These are phyloP conservation scores for Geranium brycei DNA, from an alignment of 345 rosid genomes.

Conservation along the genomic window DNA sequence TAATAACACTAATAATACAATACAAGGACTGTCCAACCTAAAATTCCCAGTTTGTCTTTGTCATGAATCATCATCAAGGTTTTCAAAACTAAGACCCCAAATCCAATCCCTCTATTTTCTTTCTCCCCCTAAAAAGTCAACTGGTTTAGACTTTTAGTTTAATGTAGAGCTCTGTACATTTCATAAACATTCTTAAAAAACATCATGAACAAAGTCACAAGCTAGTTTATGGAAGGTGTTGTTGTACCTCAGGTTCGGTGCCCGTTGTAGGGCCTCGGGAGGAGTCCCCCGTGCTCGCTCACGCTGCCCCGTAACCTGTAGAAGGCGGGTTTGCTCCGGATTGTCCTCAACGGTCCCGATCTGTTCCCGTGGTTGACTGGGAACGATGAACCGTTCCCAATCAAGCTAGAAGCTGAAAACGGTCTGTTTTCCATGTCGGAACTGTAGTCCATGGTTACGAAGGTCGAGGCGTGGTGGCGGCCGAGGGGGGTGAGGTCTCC, in stretches of 20 bases:
- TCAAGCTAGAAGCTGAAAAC: conserved; percentile 47
- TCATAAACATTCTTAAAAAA: no score
- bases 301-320: conserved; percentile 64
- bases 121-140: neutral
- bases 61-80: conserved; percentile 21
- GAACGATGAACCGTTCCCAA: conserved; percentile 33
- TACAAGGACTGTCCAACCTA: conserved; percentile 16
- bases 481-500: conserved; percentile 46
- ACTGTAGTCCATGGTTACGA: conserved; percentile 90
- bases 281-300: conserved; percentile 90
- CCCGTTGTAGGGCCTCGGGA: conserved; percentile 22
- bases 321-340: conserved; percentile 50
- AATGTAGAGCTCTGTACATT: no score
- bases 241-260: conserved; percentile 1
- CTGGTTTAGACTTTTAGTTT: no score
- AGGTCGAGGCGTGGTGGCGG: conserved; percentile 38
- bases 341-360: conserved; percentile 79
- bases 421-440: conserved; percentile 64
- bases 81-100: conserved; percentile 14
- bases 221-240: no score
- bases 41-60: conserved; percentile 18
- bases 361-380: conserved; percentile 62
- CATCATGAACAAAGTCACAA: no score
- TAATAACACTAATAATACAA: neutral
- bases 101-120: conserved; percentile 5